These are phyloP conservation scores for Botryotinia narcissicola DNA, from an alignment of 2,329 filamentous ascomycete species.

Conservation along the genomic window DNA sequence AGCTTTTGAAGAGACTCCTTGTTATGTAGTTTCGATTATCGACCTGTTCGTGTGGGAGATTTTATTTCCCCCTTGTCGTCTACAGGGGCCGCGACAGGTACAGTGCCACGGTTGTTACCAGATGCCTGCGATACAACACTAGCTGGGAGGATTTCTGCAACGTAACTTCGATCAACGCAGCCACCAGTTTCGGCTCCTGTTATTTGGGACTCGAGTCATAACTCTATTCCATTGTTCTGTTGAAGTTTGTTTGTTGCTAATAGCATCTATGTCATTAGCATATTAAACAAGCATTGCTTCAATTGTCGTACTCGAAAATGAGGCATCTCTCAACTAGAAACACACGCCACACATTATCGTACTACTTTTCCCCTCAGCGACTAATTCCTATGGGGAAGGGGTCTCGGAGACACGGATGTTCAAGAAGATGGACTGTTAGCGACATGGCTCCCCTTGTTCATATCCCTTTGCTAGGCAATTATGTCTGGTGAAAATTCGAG, in stretches of 20 bases:
- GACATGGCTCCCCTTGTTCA: not conserved
- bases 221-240: not conserved
- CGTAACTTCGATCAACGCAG: not conserved
- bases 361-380: not conserved
- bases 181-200: not conserved
- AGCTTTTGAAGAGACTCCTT: not conserved
- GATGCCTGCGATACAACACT: not conserved
- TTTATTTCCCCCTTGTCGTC: not conserved
- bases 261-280: not conserved
- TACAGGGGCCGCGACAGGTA: constrained; percentile 3
- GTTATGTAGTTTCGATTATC: not conserved
- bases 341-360: not conserved
- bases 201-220: not conserved
- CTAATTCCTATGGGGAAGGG: too few species aligned
- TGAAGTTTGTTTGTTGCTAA: not conserved
- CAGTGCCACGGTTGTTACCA: not conserved
- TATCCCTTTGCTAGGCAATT: not conserved
- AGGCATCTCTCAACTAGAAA: not conserved
- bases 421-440: not conserved
- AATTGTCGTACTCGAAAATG: not conserved
- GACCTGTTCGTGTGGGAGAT: not conserved
- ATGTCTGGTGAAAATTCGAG: not conserved
- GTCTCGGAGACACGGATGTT: not conserved
- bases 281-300: not conserved
- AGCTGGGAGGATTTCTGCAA: not conserved